A percentile compares a stretch with the other conserved stretches of the same genome.
phyloP scores from a whole-genome alignment of 2,329 filamentous ascomycete genomes.

The Nemania abortiva region DNA sequence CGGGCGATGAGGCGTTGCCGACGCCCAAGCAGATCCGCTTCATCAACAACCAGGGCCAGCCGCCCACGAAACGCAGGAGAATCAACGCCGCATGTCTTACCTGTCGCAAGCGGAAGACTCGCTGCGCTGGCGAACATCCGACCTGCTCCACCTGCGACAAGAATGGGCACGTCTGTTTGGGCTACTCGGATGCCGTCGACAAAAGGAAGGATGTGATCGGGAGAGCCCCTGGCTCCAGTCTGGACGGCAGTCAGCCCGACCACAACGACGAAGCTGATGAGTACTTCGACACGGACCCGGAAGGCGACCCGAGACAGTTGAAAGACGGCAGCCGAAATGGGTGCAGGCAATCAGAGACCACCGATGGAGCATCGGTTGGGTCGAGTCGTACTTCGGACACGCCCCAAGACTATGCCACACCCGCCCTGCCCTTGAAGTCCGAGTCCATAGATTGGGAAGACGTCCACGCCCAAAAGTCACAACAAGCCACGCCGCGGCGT shows the following conservation, averaged over 20 bases:
- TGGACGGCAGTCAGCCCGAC: slow-evolving; percentile 47
- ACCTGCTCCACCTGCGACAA: slow-evolving; percentile 78
- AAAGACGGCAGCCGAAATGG: slow-evolving; percentile 37
- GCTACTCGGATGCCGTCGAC: slow-evolving; percentile 70
- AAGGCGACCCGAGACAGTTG: slow-evolving; percentile 48
- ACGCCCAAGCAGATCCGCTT: slow-evolving; percentile 76
- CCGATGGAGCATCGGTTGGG: slow-evolving; percentile 43
- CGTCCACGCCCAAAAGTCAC: slow-evolving; percentile 41
- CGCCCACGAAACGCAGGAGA: slow-evolving; percentile 80
- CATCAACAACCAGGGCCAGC: slow-evolving; percentile 84
- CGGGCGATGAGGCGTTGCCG: slow-evolving; percentile 53
- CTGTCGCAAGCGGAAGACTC: slow-evolving; percentile 80
- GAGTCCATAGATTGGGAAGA: slow-evolving; percentile 52
- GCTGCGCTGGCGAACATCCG: slow-evolving; percentile 79
- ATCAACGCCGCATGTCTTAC: slow-evolving; percentile 84
- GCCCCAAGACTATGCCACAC: slow-evolving; percentile 42
- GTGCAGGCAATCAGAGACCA: slow-evolving; percentile 45
- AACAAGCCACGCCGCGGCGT: slow-evolving; percentile 47
- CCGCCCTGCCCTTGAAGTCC: slow-evolving; percentile 47
- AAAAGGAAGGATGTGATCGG: slow-evolving; percentile 55
- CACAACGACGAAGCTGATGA: slow-evolving; percentile 56
- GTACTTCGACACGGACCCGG: slow-evolving; percentile 51
- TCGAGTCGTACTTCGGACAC: slow-evolving; percentile 45
- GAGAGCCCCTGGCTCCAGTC: slow-evolving; percentile 23
- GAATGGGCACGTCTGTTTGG: slow-evolving; percentile 76